Evolutionary conservation across 495 filamentous ascomycete species (phyloP).

Genomic region (Penicillium cosmopolitanum): DNA sequence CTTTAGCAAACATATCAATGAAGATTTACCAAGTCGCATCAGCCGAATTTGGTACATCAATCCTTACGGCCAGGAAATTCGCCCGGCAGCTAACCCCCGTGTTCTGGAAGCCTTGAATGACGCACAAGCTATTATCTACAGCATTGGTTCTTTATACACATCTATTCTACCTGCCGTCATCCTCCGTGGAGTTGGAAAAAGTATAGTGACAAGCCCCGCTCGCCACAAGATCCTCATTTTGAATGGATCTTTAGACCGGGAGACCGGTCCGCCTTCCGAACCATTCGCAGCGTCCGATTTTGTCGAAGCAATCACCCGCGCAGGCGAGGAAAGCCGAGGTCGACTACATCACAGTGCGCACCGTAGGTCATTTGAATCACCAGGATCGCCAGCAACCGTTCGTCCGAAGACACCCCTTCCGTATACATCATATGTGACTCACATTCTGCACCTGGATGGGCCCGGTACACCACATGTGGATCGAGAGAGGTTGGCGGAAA

Average conservation of each 20-base stretch:
- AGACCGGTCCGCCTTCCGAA: constrained; percentile 68
- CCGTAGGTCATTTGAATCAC: constrained; percentile 4
- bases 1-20: constrained; percentile 74
- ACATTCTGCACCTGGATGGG: constrained; percentile 81
- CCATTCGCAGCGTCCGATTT: constrained; percentile 78
- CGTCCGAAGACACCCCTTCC: constrained; percentile 27
- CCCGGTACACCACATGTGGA: constrained; percentile 72
- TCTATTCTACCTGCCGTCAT: constrained; percentile 69
- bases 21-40: constrained; percentile 77
- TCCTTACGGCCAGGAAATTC: constrained; percentile 90
- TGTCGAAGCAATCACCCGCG: constrained; percentile 72
- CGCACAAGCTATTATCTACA: constrained; percentile 77
- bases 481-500: constrained; percentile 57
- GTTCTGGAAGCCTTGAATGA: constrained; percentile 67
- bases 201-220: constrained; percentile 44
- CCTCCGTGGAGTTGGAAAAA: constrained; percentile 49
- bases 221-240: constrained; percentile 82
- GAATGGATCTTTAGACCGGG: constrained; percentile 80
- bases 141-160: constrained; percentile 88
- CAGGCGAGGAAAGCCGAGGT: constrained; percentile 54
- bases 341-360: constrained; percentile 15
- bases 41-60: constrained; percentile 95
- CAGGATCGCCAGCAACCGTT: constrained; percentile 18
- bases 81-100: constrained; percentile 76
- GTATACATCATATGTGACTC: constrained; percentile 72